Evolutionary conservation across 805 yeast species (phyloP).

Genomic region (Scheffersomyces coipomensis): DNA sequence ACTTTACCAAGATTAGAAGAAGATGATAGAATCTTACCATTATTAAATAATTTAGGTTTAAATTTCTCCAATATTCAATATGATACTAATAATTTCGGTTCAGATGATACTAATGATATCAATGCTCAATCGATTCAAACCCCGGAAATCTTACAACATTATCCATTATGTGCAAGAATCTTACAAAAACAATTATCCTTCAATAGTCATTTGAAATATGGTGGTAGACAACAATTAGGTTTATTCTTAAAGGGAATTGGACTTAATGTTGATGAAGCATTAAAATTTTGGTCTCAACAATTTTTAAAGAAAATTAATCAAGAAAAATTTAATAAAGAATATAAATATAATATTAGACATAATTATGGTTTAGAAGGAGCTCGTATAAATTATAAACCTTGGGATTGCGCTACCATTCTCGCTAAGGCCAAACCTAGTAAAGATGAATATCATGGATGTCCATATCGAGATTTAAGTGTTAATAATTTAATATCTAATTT

Average conservation of each 20-base stretch:
- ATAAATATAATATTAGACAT: slow-evolving; percentile 84
- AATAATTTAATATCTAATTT: slow-evolving; percentile 61
- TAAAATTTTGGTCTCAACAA: slow-evolving; percentile 77
- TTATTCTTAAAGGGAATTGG: slow-evolving; percentile 90
- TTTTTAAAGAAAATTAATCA: slow-evolving; percentile 54
- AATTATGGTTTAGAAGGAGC: slow-evolving; percentile 91
- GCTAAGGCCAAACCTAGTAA: slow-evolving; percentile 67
- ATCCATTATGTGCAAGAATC: slow-evolving; percentile 78
- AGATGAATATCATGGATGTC: slow-evolving; percentile 87
- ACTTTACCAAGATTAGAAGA: slow-evolving; percentile 84
- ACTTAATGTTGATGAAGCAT: slow-evolving; percentile 79
- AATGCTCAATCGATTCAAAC: slow-evolving; percentile 61
- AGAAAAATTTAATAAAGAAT: slow-evolving; percentile 84
- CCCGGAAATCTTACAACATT: slow-evolving; percentile 55
- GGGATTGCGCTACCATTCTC: slow-evolving; percentile 78
- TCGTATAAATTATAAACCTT: slow-evolving; percentile 78
- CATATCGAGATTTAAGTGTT: slow-evolving; percentile 73
- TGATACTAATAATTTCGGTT: slow-evolving; percentile 39
- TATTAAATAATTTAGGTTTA: slow-evolving; percentile 72
- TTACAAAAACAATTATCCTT: slow-evolving; percentile 60
- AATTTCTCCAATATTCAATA: slow-evolving; percentile 47
- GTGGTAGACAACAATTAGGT: slow-evolving; percentile 83
- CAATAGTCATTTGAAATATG: slow-evolving; percentile 74
- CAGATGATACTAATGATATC: slow-evolving; percentile 41
- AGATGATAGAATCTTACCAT: slow-evolving; percentile 85